A percentile compares a stretch with the other conserved stretches of the same genome.
Evolutionary conservation across 768 basidiomycete species (phyloP).

Genomic region (Mycena rebaudengoi): DNA sequence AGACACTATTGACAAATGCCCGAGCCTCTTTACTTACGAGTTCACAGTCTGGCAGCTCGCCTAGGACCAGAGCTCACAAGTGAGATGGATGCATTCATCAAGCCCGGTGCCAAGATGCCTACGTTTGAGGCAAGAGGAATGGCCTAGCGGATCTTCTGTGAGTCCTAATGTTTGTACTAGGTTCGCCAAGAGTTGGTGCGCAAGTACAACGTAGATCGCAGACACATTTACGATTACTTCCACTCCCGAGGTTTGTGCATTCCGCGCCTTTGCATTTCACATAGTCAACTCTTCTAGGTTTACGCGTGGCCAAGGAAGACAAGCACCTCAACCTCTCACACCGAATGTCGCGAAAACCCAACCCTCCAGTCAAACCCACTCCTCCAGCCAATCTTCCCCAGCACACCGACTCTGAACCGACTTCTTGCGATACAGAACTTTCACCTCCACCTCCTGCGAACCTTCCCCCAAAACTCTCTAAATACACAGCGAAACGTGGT

Average conservation of each 20-base stretch:
- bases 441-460: neutral
- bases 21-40: neutral
- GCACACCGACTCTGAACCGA: neutral
- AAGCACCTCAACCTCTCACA: constrained; percentile 63
- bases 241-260: constrained; percentile 51
- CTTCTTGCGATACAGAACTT: neutral
- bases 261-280: neutral
- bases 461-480: neutral
- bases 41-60: constrained; percentile 19
- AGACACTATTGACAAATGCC: neutral
- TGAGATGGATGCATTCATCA: constrained; percentile 77
- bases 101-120: constrained; percentile 81
- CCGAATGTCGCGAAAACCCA: constrained; percentile 32
- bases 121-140: constrained; percentile 66
- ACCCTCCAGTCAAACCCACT: neutral
- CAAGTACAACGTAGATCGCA: constrained; percentile 22
- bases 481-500: neutral
- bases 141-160: no score
- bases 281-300: constrained; percentile 39
- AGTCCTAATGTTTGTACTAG: neutral
- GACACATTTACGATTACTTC: constrained; percentile 56
- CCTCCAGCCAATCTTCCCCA: neutral
- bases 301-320: constrained; percentile 72
- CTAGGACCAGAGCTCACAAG: constrained; percentile 35
- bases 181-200: constrained; percentile 21